These are phyloP conservation scores for Medicago truncatula DNA, from an alignment of 306 rosid species.

Conservation along the genomic window MtrunA17r5.0-ANR NC_053043.1:45255501-45256000, in stretches of 20 bases:
- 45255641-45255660: neutral
- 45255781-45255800: no score
- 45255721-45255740: no score
- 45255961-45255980: neutral
- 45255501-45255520: no score
- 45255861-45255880: no score
- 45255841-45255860: no score
- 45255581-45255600: conserved; percentile 34
- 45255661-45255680: neutral
- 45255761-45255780: no score
- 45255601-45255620: conserved; percentile 9
- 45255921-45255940: conserved; percentile 13
- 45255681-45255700: neutral
- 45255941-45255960: neutral
- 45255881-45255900: neutral
- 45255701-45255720: neutral
- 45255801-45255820: no score
- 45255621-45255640: neutral
- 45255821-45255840: no score
- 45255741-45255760: no score
- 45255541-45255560: neutral
- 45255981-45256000: conserved; percentile 30
- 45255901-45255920: neutral
- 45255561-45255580: neutral
- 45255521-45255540: neutral